Percentiles rank a stretch among this genome's conserved stretches.
Conservation (phyloP, 2,329 filamentous ascomycete species). For the Calonectria hongkongensis region DNA sequence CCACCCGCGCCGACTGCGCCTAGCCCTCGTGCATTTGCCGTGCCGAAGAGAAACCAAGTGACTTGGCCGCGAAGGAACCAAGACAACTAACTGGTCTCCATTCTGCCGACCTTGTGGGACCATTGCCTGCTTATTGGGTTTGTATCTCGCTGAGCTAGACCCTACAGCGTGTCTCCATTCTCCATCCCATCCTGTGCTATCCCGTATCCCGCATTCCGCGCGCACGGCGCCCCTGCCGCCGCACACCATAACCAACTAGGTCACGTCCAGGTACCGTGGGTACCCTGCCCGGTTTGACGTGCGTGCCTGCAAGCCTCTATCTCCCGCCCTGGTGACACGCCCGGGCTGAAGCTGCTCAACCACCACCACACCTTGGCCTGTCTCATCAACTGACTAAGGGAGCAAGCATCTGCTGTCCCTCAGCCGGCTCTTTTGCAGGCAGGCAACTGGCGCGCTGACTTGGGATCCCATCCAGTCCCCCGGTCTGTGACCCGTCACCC, state of each 20-base stretch:
- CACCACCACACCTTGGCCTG: slow-evolving; percentile 31
- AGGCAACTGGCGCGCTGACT: slow-evolving; percentile 51
- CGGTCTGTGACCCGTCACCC: slow-evolving; percentile 55
- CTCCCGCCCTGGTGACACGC: slow-evolving; percentile 40
- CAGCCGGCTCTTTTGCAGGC: slow-evolving; percentile 32
- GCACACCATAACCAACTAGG: slow-evolving; percentile 39
- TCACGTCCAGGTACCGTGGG: slow-evolving; percentile 52
- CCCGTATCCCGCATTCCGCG: slow-evolving; percentile 40
- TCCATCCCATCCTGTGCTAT: slow-evolving; percentile 18
- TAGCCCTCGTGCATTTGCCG: slow-evolving; percentile 27
- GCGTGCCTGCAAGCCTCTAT: slow-evolving; percentile 39
- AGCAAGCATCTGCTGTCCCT: slow-evolving; percentile 35
- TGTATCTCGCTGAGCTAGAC: not conserved
- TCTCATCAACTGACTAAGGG: slow-evolving; percentile 41
- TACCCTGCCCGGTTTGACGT: slow-evolving; percentile 42
- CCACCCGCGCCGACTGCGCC: slow-evolving; percentile 33
- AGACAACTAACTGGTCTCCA: slow-evolving; percentile 10
- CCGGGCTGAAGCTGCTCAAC: slow-evolving; percentile 32
- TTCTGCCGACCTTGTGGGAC: slow-evolving; percentile 18
- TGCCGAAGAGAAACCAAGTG: slow-evolving; percentile 26
- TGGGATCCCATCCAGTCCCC: slow-evolving; percentile 41
- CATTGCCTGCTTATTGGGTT: slow-evolving; percentile 8
- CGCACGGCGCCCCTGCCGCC: slow-evolving; percentile 33
- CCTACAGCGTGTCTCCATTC: slow-evolving; percentile 6
- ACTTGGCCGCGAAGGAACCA: slow-evolving; percentile 8